A percentile compares a stretch with the other conserved stretches of the same genome.
phyloP scores from a whole-genome alignment of 2,329 filamentous ascomycete genomes.

The Zymoseptoria brevis region DNA sequence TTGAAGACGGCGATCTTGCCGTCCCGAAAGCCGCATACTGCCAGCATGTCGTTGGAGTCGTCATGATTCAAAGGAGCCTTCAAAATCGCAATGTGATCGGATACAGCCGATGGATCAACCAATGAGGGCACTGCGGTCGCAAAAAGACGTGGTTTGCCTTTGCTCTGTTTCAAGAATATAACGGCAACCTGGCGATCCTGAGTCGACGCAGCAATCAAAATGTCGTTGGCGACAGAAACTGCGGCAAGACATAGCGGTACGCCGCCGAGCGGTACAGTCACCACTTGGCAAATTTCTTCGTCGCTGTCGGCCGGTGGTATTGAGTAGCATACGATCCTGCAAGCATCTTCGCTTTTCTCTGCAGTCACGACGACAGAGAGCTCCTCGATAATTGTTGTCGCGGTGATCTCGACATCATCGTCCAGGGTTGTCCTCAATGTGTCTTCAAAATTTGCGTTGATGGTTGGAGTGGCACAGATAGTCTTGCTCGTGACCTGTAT shows the following conservation, averaged over 20 bases:
- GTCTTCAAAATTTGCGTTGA: conserved; percentile 25
- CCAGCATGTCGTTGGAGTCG: conserved; percentile 5
- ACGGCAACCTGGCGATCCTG: conserved; percentile 9
- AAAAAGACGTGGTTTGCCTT: conserved; percentile 1
- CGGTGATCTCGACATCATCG: conserved; percentile 14
- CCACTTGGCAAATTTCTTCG: not conserved
- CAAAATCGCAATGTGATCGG: conserved; percentile 22
- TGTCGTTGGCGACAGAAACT: not conserved
- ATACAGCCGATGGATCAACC: conserved; percentile 8
- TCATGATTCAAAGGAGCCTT: not conserved
- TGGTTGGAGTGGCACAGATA: conserved; percentile 15
- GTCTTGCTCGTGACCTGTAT: conserved; percentile 24
- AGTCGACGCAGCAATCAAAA: conserved; percentile 10
- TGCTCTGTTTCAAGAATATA: conserved; percentile 2
- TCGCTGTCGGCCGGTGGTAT: conserved; percentile 5
- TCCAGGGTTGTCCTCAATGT: conserved; percentile 8
- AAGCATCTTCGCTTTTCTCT: conserved; percentile 5
- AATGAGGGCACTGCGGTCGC: conserved; percentile 2
- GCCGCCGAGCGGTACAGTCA: not conserved
- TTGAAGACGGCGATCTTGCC: conserved; percentile 18
- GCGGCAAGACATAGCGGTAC: conserved; percentile 15
- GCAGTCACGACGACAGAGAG: conserved; percentile 13
- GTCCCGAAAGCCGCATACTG: conserved; percentile 25
- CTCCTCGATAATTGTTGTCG: conserved; percentile 17
- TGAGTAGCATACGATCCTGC: conserved; percentile 8